Evolutionary conservation across 1,284 basidiomycete genomes (phyloP).

Genomic region (Fomitopsis betulina): DNA sequence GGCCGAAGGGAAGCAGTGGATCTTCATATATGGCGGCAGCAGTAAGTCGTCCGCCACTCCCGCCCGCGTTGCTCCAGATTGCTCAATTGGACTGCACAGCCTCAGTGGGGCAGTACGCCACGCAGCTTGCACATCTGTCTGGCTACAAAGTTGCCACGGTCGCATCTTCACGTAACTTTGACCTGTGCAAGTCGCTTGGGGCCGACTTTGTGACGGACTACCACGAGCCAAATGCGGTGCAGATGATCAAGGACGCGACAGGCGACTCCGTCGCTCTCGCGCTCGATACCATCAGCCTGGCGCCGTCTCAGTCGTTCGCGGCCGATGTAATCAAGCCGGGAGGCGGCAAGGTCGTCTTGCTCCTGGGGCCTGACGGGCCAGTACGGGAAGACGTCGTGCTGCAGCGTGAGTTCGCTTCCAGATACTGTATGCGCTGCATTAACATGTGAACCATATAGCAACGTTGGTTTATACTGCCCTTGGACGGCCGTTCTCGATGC

Average conservation of each 20-base stretch:
- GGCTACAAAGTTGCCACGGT: slow-evolving; percentile 38
- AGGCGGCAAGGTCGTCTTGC: slow-evolving; percentile 16
- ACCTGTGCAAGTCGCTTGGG: slow-evolving; percentile 34
- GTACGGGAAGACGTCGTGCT: slow-evolving; percentile 15
- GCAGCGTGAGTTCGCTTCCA: slow-evolving; percentile 7
- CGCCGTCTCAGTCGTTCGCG: slow-evolving; percentile 12
- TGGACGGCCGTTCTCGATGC: slow-evolving; percentile 15
- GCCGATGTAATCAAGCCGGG: slow-evolving; percentile 14
- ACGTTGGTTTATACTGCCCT: slow-evolving; percentile 18
- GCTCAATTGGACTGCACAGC: slow-evolving; percentile 5
- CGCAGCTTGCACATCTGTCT: slow-evolving; percentile 37
- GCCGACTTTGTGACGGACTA: slow-evolving; percentile 36
- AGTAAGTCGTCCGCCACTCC: slow-evolving; percentile 13
- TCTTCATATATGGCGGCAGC: slow-evolving; percentile 28
- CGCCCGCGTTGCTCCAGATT: neutral
- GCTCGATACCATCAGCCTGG: slow-evolving; percentile 17
- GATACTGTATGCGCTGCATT: neutral
- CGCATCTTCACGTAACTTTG: slow-evolving; percentile 34
- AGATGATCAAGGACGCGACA: slow-evolving; percentile 21
- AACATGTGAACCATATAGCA: slow-evolving; percentile 5
- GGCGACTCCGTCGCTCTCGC: slow-evolving; percentile 15
- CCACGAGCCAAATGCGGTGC: slow-evolving; percentile 16
- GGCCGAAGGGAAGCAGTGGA: slow-evolving; percentile 19
- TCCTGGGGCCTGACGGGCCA: slow-evolving; percentile 9
- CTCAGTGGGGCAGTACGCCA: slow-evolving; percentile 37